phyloP scores from a whole-genome alignment of 1,139 yeast species.

The Casaregolazyma lundiana region DNA sequence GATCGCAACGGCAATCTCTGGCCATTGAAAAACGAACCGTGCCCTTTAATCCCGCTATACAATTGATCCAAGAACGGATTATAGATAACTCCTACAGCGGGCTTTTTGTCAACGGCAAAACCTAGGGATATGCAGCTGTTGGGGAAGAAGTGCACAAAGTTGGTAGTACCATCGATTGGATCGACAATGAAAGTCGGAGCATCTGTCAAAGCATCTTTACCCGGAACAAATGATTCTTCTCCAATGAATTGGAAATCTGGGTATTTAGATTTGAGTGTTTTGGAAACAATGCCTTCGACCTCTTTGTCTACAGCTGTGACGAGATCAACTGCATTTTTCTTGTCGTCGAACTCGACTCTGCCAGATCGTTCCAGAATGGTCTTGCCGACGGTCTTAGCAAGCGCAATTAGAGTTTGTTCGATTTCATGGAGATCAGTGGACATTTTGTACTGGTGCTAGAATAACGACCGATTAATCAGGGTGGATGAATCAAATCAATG shows the following conservation, averaged over 20 bases:
- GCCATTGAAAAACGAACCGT: constrained; percentile 49
- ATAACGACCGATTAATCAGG: no score
- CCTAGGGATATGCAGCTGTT: constrained; percentile 58
- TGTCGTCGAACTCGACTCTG: constrained; percentile 46
- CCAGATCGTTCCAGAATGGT: constrained; percentile 45
- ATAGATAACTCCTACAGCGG: constrained; percentile 56
- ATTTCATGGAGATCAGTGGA: constrained; percentile 30
- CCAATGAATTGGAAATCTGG: constrained; percentile 53
- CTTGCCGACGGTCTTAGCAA: constrained; percentile 51
- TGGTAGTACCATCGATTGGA: constrained; percentile 60
- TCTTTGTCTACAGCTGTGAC: constrained; percentile 55
- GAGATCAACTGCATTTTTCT: constrained; percentile 53
- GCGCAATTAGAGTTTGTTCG: constrained; percentile 41
- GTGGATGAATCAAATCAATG: no score
- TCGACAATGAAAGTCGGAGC: constrained; percentile 59
- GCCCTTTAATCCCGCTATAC: constrained; percentile 48
- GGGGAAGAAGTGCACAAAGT: constrained; percentile 57
- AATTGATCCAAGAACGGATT: constrained; percentile 50
- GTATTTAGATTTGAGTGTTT: constrained; percentile 34
- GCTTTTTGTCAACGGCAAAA: constrained; percentile 43
- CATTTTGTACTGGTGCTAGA: no score
- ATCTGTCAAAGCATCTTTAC: constrained; percentile 42
- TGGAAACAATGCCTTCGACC: constrained; percentile 46
- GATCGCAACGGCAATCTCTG: constrained; percentile 38
- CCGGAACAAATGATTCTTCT: constrained; percentile 51